Percentiles rank a stretch among this genome's conserved stretches.
Conservation (phyloP, 225 moss, liverwort and hornwort species). For the Sphagnum contortum region DNA sequence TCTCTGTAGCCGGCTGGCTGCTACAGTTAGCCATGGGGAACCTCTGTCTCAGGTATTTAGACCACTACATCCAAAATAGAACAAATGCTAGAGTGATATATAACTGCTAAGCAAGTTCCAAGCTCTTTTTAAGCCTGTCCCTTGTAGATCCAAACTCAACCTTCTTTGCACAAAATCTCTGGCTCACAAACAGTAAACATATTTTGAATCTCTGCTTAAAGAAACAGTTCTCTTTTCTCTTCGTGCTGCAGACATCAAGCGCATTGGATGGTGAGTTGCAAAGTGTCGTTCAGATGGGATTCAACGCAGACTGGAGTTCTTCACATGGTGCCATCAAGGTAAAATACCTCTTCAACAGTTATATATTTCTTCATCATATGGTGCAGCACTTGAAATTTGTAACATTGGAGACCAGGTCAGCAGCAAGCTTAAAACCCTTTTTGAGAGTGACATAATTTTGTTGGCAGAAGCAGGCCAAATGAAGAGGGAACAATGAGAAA, state of each 20-base stretch:
- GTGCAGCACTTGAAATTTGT: neutral
- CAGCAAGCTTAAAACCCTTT: neutral
- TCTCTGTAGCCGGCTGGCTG: neutral
- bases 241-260: constrained; percentile 2
- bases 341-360: neutral
- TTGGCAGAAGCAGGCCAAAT: constrained; percentile 8
- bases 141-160: no score
- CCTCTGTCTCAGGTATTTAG: neutral
- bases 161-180: no score
- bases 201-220: no score
- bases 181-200: no score
- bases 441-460: neutral
- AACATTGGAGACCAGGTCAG: no score
- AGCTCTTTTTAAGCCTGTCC: no score
- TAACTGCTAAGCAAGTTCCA: no score
- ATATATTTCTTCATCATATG: neutral
- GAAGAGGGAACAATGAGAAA: constrained; percentile 14
- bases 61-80: no score
- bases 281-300: constrained; percentile 15
- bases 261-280: constrained; percentile 17
- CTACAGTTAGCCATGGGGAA: constrained; percentile 2
- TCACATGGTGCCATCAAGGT: constrained; percentile 1
- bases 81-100: no score
- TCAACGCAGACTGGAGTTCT: neutral
- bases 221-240: no score